Evolutionary conservation across 106 monocot genomes (phyloP).

Genomic region (Dendrobium chrysotoxum): DNA sequence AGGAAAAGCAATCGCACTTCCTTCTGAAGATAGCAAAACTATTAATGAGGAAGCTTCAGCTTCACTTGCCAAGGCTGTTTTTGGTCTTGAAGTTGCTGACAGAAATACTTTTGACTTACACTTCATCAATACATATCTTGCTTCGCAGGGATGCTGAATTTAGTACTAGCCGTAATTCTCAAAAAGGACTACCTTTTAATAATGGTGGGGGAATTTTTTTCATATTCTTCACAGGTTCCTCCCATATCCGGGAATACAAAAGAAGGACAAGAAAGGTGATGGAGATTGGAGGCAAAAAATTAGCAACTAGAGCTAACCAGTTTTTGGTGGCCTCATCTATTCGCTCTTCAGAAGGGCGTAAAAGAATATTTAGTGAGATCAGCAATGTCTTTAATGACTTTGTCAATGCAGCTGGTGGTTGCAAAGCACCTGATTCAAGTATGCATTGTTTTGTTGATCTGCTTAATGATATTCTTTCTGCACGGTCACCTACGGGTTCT

Average conservation of each 20-base stretch:
- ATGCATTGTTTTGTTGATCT: conserved; percentile 86
- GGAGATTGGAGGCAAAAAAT: conserved; percentile 96
- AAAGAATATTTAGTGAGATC: conserved; percentile 82
- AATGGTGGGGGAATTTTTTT: conserved; percentile 65
- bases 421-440: conserved; percentile 32
- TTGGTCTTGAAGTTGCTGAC: conserved; percentile 87
- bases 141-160: conserved; percentile 87
- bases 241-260: conserved; percentile 53
- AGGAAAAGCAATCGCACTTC: conserved; percentile 66
- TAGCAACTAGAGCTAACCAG: conserved; percentile 78
- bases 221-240: conserved; percentile 88
- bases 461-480: conserved; percentile 87
- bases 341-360: conserved; percentile 82
- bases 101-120: conserved; percentile 85
- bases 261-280: conserved; percentile 86
- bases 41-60: conserved; percentile 61
- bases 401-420: conserved; percentile 45
- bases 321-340: conserved; percentile 88
- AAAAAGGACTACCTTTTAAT: conserved; percentile 14
- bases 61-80: conserved; percentile 85
- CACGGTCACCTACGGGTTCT: conserved; percentile 77
- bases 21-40: conserved; percentile 50
- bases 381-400: conserved; percentile 57
- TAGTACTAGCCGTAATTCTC: conserved; percentile 35
- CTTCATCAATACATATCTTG: conserved; percentile 74